Evolutionary conservation across 345 rosid genomes (phyloP).

Genomic region (Draba incana): DNA sequence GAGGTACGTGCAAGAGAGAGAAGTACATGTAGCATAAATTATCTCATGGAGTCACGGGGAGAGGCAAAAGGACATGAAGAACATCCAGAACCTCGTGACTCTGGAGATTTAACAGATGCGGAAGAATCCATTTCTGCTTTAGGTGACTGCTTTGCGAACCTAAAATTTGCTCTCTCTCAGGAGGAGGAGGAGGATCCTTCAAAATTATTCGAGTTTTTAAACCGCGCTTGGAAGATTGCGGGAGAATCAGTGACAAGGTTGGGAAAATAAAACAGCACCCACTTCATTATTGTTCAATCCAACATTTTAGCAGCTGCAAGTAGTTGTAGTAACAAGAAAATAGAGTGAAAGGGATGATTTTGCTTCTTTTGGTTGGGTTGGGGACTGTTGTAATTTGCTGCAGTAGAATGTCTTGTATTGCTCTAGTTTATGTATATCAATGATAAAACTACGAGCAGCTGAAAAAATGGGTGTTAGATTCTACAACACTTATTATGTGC

Average conservation of each 20-base stretch:
- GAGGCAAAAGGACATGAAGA: slow-evolving; percentile 37
- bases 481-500: no score
- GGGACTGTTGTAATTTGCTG: not conserved
- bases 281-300: not conserved
- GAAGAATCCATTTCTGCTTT: slow-evolving; percentile 45
- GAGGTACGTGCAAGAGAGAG: slow-evolving; percentile 51
- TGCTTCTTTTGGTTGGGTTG: no score
- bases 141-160: slow-evolving; percentile 48
- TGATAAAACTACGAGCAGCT: no score
- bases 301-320: not conserved
- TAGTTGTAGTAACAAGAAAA: not conserved
- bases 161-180: slow-evolving; percentile 49
- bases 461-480: no score
- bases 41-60: slow-evolving; percentile 11
- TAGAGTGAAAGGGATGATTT: no score
- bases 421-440: no score
- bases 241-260: slow-evolving; percentile 43
- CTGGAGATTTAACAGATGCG: slow-evolving; percentile 22
- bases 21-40: slow-evolving; percentile 21
- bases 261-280: slow-evolving; percentile 6
- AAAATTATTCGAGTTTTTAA: slow-evolving; percentile 46
- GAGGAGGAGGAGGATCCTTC: slow-evolving; percentile 45
- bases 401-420: not conserved
- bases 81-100: slow-evolving; percentile 9
- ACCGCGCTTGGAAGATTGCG: slow-evolving; percentile 55